Percentiles rank a stretch among this genome's conserved stretches.
Conservation (phyloP, 2,329 filamentous ascomycete species). For the Domatiomyces globalis region DNA sequence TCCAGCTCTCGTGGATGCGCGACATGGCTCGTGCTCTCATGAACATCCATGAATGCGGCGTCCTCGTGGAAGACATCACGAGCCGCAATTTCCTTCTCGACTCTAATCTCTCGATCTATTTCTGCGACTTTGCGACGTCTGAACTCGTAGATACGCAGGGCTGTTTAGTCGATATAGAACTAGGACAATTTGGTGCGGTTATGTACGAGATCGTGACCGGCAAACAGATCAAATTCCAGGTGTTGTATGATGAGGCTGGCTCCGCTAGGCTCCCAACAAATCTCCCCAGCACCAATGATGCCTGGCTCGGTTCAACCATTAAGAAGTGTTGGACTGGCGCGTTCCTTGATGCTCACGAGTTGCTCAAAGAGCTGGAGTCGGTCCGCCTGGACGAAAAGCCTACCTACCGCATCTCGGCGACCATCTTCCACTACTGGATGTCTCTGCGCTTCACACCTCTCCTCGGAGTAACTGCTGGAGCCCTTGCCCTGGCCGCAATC, state of each 20-base stretch:
- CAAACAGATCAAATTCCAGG: constrained; percentile 16
- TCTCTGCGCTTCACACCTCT: no score
- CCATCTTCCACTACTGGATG: no score
- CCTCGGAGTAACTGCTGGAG: no score
- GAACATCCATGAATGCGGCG: constrained; percentile 6
- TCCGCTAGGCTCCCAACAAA: neutral
- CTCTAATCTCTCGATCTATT: constrained; percentile 18
- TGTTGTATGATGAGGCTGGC: constrained; percentile 9
- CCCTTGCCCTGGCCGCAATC: no score
- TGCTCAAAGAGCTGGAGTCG: no score
- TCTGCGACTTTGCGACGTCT: constrained; percentile 20
- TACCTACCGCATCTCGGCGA: no score
- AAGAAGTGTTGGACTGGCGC: no score
- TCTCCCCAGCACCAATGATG: no score
- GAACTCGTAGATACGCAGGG: constrained; percentile 18
- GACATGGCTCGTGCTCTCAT: constrained; percentile 6
- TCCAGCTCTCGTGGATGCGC: constrained; percentile 8
- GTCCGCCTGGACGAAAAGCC: no score
- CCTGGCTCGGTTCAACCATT: no score
- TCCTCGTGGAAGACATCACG: constrained; percentile 10
- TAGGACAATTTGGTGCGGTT: constrained; percentile 21
- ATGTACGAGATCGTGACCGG: constrained; percentile 21
- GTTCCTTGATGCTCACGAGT: no score
- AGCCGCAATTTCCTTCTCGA: constrained; percentile 9
- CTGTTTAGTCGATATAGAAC: constrained; percentile 19